Conservation (phyloP, 768 basidiomycete species). For the Symmetrospora coprosmae region DNA sequence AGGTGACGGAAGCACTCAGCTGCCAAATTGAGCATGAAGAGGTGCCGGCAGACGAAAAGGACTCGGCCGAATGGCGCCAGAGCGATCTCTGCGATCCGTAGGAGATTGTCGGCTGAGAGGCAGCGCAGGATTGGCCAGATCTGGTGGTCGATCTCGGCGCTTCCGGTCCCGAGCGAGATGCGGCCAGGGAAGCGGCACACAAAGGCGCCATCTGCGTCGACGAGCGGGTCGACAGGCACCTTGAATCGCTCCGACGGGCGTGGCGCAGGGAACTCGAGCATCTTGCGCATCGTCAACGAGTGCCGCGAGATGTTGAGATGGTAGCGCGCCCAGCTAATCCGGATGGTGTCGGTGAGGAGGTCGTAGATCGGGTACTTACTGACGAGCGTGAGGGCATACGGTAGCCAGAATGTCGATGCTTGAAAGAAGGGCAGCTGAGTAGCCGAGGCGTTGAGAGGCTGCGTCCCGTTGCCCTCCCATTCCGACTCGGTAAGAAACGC, state of each 20-base stretch:
- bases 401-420: conserved; percentile 58
- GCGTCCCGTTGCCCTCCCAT: conserved; percentile 30
- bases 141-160: conserved; percentile 42
- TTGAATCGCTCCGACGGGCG: conserved; percentile 33
- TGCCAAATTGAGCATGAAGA: conserved; percentile 63
- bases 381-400: conserved; percentile 59
- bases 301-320: conserved; percentile 26
- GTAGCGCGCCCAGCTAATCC: conserved; percentile 69
- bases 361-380: conserved; percentile 88
- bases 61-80: conserved; percentile 73
- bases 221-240: conserved; percentile 26
- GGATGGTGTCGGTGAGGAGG: conserved; percentile 85
- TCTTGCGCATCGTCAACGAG: conserved; percentile 21
- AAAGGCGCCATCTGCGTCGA: conserved; percentile 24
- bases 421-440: background rate
- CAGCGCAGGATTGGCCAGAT: conserved; percentile 95
- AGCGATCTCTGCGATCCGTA: conserved; percentile 87
- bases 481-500: conserved; percentile 30
- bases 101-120: conserved; percentile 78
- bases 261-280: conserved; percentile 35
- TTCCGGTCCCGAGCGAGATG: conserved; percentile 11
- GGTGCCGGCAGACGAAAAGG: conserved; percentile 74
- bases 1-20: background rate
- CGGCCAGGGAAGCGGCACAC: conserved; percentile 31
- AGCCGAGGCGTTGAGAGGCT: background rate